These are phyloP conservation scores for Macadamia tetraphylla DNA, from an alignment of 164 flowering plant species.

Conservation along the genomic window DNA sequence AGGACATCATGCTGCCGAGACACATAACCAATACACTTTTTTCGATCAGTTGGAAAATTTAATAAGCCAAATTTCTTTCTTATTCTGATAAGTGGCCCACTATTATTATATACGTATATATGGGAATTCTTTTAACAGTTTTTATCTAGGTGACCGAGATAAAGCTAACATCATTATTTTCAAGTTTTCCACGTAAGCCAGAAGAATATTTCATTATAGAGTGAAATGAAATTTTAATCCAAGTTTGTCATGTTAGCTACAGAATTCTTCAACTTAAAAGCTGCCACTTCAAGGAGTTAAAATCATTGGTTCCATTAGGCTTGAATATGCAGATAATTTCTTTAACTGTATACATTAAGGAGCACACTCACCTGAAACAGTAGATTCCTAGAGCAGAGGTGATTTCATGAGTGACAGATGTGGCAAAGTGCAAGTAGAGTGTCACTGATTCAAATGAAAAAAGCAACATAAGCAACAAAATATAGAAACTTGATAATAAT, in stretches of 20 bases:
- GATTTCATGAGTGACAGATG: conserved; percentile 82
- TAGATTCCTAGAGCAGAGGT: conserved; percentile 83
- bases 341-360: background rate
- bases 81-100: no score
- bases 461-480: background rate
- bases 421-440: conserved; percentile 86
- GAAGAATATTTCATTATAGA: no score
- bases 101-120: no score
- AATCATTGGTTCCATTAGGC: background rate
- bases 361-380: conserved; percentile 81
- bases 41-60: no score
- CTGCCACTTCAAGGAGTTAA: background rate
- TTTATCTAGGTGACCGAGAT: no score
- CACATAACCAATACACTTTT: no score
- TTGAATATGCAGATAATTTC: background rate
- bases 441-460: conserved; percentile 35
- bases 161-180: no score
- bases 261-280: background rate
- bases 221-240: background rate
- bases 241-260: background rate
- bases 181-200: no score
- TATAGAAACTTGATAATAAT: no score
- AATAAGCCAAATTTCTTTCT: no score
- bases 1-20: no score
- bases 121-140: no score